Conservation (phyloP, 176 grass and related monocot genomes). For the Oryza glaberrima region DNA sequence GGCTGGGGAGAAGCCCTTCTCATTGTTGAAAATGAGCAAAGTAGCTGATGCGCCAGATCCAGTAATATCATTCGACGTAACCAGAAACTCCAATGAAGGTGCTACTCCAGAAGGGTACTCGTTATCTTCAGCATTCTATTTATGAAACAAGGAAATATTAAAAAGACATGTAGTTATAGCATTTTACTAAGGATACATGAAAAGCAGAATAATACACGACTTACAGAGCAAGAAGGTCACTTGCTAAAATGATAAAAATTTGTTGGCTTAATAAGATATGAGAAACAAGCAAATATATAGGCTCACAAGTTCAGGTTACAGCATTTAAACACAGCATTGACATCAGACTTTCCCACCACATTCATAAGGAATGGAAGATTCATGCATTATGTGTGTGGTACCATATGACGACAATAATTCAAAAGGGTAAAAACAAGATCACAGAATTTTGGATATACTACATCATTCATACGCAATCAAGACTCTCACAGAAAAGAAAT, state of each 20-base stretch:
- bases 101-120: slow-evolving; percentile 53
- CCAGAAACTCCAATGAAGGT: slow-evolving; percentile 60
- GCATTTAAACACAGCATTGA: background rate
- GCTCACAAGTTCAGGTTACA: background rate
- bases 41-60: slow-evolving; percentile 57
- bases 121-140: slow-evolving; percentile 78
- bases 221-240: background rate
- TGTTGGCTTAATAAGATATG: background rate
- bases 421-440: background rate
- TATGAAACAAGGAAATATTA: slow-evolving; percentile 14
- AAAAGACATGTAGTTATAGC: background rate
- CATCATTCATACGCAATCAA: background rate
- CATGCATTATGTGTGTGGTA: background rate
- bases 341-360: background rate
- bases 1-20: slow-evolving; percentile 51
- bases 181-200: background rate
- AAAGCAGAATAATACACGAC: background rate
- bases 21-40: slow-evolving; percentile 72
- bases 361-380: background rate
- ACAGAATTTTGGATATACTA: background rate
- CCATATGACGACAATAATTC: background rate
- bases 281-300: background rate
- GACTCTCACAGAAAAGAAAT: background rate
- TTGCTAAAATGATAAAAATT: background rate
- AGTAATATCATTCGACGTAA: slow-evolving; percentile 65